Conservation (phyloP, 148 eudicot species). For the Vaccinium corymbosum region DNA sequence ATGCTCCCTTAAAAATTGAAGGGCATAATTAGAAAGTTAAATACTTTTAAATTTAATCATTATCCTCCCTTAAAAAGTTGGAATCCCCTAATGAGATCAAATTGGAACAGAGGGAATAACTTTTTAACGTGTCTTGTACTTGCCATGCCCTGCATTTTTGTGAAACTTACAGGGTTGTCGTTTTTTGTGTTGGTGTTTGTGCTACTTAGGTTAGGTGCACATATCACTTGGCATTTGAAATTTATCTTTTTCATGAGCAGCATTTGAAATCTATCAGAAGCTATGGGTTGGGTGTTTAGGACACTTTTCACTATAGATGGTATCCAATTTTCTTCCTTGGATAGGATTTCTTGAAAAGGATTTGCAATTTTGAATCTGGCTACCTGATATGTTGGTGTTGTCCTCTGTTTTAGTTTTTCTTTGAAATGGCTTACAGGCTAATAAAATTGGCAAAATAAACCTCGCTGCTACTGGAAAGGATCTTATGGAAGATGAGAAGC, state of each 20-base stretch:
- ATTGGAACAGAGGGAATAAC: background rate
- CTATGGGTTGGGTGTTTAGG: background rate
- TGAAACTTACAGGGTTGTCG: background rate
- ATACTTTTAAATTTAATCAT: no score
- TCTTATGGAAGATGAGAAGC: constrained; percentile 99
- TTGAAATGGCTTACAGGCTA: constrained; percentile 51
- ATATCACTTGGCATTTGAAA: background rate
- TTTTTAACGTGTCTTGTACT: background rate
- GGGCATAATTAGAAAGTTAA: no score
- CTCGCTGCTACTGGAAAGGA: constrained; percentile 99
- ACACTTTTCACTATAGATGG: background rate
- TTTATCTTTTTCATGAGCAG: background rate
- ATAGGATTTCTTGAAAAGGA: background rate
- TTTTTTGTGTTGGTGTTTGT: background rate
- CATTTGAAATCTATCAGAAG: background rate
- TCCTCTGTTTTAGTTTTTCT: background rate
- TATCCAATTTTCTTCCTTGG: background rate
- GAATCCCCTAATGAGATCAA: no score
- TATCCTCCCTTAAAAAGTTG: no score
- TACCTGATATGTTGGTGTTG: background rate
- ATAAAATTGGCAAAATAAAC: constrained; percentile 93
- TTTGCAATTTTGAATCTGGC: background rate
- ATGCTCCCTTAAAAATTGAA: no score
- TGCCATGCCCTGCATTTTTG: background rate
- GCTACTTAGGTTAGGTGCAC: background rate